Conservation (phyloP, 257 asterid genomes). For the Schizonepeta tenuifolia region DNA sequence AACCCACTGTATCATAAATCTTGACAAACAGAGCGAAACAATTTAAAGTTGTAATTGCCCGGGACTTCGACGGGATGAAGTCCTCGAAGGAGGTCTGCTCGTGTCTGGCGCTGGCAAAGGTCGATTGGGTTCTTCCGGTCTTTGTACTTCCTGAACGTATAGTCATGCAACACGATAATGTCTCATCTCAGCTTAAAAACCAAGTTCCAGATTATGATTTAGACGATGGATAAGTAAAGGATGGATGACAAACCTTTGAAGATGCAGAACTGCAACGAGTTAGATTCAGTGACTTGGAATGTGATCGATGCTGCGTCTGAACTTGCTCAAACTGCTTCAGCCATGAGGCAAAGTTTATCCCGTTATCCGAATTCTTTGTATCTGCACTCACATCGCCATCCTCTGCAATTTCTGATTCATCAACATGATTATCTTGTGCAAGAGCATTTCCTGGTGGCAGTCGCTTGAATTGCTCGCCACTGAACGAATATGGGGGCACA, state of each 20-base stretch:
- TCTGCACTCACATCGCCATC: constrained; percentile 61
- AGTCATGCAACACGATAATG: neutral
- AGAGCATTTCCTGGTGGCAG: constrained; percentile 51
- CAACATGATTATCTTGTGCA: constrained; percentile 45
- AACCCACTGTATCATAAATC: constrained; percentile 39
- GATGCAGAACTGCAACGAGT: constrained; percentile 57
- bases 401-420: constrained; percentile 53
- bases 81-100: constrained; percentile 67
- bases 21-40: constrained; percentile 26
- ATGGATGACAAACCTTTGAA: constrained; percentile 56
- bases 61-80: constrained; percentile 65
- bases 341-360: constrained; percentile 67
- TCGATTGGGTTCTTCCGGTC: constrained; percentile 61
- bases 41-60: constrained; percentile 68
- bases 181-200: neutral
- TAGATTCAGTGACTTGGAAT: constrained; percentile 54
- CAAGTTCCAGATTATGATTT: neutral
- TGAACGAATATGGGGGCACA: constrained; percentile 83
- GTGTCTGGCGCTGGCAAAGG: constrained; percentile 48
- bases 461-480: constrained; percentile 56
- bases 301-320: constrained; percentile 77
- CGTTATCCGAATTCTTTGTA: constrained; percentile 46
- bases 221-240: neutral
- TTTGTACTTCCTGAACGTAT: constrained; percentile 65
- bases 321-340: constrained; percentile 75